Base-by-base conservation (phyloP, 2,329 filamentous ascomycete species). In the Chaetomium sp. region DNA sequence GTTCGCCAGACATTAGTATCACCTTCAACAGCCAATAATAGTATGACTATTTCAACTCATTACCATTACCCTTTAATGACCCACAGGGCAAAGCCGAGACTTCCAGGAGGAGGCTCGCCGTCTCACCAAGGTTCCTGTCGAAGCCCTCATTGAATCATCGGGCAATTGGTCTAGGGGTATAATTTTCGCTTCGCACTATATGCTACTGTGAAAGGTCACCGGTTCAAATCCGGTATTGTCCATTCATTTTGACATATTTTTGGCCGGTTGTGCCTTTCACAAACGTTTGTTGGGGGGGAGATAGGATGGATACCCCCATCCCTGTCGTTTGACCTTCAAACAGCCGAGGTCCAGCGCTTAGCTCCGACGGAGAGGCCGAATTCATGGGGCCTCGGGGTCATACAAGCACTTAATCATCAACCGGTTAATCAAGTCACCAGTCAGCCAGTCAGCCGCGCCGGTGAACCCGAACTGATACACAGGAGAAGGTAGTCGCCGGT, bases 91-190 rank as follows among this genome's bases (percentile, higher is more conserved):
- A 7, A 19, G 4, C 38, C 38, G 38, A 42, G 38, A 6, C 38
- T 42, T 42, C 38, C 38, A 16, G 16, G 13, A 16, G 33, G 35
- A 38, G 38, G 6, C 38, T 42, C 38, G 16, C 38, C 38, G 16
- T 42, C 38, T 42, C 16, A 42, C 38, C 16, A 42, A 42, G 38
- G 38, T 16, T 7, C 38, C 38, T 42, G 7, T 19, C 38, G 38
- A 42, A 42, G 16, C 38, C 13, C 50, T 54, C 16, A 33, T 12
- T 27, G 33, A n/a, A 25, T 54, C 16, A 33, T n/a, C 21, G 65
- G 65, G 65, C 65, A 67, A 67, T 67, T 67, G 63, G 65, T 67
- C 63, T 65, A 67, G 65, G 63, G 65, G 65, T 67, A 67, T 67
- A 56, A 65, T 67, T 67, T 65, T 67, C 63, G 63, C 65, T 67